Evolutionary conservation across 2,329 filamentous ascomycete genomes (phyloP).

Genomic region (Ilyonectria mors-panacis): DNA sequence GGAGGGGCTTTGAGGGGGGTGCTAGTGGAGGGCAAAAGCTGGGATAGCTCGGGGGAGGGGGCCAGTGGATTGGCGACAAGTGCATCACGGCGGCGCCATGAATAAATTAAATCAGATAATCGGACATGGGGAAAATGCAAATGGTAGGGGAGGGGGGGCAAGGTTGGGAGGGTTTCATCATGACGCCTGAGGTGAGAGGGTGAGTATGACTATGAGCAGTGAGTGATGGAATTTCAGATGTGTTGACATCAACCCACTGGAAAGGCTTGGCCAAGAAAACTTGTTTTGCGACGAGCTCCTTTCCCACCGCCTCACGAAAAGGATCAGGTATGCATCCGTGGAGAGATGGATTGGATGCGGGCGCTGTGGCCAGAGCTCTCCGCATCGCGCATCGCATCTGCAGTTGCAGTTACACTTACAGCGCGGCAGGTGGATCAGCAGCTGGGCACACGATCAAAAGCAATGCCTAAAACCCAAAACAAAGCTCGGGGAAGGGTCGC

Average conservation of each 20-base stretch:
- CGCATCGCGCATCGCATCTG: not conserved
- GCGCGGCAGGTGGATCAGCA: not conserved
- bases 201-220: not conserved
- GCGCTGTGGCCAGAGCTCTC: not conserved
- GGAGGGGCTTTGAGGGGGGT: conserved; percentile 25
- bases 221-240: not conserved
- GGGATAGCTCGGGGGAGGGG: not conserved
- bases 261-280: not conserved
- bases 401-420: not conserved
- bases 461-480: not conserved
- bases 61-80: not conserved
- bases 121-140: not conserved
- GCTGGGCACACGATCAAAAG: not conserved
- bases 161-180: not conserved
- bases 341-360: not conserved
- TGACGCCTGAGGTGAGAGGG: not conserved
- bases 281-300: not conserved
- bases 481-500: not conserved
- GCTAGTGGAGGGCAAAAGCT: conserved; percentile 7
- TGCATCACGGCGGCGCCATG: not conserved
- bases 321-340: not conserved
- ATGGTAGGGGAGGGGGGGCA: not conserved
- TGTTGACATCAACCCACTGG: not conserved
- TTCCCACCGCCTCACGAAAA: not conserved
- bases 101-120: not conserved